These are phyloP conservation scores for Eutrema japonicum DNA, from an alignment of 345 rosid species.

Conservation along the genomic window DNA sequence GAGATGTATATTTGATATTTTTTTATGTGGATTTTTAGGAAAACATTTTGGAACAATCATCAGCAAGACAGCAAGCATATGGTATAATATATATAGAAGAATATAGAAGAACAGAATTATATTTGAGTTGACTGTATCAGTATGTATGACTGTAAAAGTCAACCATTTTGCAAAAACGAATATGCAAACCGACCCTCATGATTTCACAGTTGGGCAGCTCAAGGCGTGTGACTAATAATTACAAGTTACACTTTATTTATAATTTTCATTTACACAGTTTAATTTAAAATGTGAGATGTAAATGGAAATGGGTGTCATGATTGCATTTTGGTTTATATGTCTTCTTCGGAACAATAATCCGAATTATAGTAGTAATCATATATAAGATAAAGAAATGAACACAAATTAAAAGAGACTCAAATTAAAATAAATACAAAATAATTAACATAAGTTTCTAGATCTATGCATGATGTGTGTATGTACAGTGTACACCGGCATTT, in stretches of 20 bases:
- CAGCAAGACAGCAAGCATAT: background rate
- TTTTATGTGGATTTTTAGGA: background rate
- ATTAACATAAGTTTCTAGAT: constrained; percentile 28
- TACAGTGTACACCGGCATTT: constrained; percentile 4
- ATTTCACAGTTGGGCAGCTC: constrained; percentile 37
- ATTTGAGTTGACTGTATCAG: constrained; percentile 30
- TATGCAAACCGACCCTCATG: constrained; percentile 40
- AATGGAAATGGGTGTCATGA: constrained; percentile 52
- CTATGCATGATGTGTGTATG: constrained; percentile 21
- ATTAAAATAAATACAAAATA: background rate
- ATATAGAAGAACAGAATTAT: background rate
- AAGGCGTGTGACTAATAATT: constrained; percentile 38
- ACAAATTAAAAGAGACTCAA: constrained; percentile 42
- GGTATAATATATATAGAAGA: background rate
- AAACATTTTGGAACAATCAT: constrained; percentile 1
- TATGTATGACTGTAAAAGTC: constrained; percentile 36
- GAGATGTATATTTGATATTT: constrained; percentile 2
- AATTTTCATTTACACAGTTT: background rate
- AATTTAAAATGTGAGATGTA: constrained; percentile 26
- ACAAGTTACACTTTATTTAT: constrained; percentile 24
- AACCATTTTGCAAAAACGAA: constrained; percentile 31
- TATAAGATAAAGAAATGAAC: constrained; percentile 50
- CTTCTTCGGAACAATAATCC: constrained; percentile 61
- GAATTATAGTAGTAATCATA: constrained; percentile 61
- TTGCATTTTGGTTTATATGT: constrained; percentile 72